Evolutionary conservation across 2,329 filamentous ascomycete species (phyloP), one percentile per base, ranked within the genome.

Genomic region (Talaromyces marneffei): DNA sequence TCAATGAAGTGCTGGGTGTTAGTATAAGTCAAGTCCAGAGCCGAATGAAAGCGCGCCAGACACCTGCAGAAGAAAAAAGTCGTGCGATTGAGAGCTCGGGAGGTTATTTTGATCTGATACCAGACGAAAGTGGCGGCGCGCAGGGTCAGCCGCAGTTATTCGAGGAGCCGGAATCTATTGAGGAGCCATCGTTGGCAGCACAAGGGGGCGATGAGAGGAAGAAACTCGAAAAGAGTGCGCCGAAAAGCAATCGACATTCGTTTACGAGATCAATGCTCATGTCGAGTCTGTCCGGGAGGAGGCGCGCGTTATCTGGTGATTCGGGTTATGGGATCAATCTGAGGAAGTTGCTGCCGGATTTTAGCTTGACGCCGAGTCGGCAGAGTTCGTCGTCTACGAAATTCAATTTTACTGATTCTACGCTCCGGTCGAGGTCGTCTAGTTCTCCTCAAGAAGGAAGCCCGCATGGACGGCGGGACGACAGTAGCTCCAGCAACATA

Each of bases 21-120:
- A 86, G 84, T 68, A 85, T 87, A 64, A 78, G 83, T 62, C 78
- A 77, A 40, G 77, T 79, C 44, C 85, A 87, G 69, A 83, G 79
- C 55, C 79, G 81, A 46, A 75, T 86, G 69, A 82, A 78, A 37
- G 83, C 83, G 18, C 80, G 83, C 9, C 77, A 78, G 44, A 86
- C 83, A 4, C 83, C 84, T 0, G 82, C 81, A 9, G 80, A 80
- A 20, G 84, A 86, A 68, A 87, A 86, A 69, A 80, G 77, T n/a
- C 80, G 82, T 2, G 80, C 79, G 1, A 72, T 87, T 66, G 81
- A 83, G 63, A 74, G 77, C 20, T 74, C 74, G 33, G 79, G 78
- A 3, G 77, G 71, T 16, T 80, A 83, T 65, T 84, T 85, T 63
- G 75, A 76, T 2, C 44, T 62, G 2, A 69, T 74, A 40, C 74